Conservation (phyloP, 441 rosid species). For the Erodium trifolium region DNA sequence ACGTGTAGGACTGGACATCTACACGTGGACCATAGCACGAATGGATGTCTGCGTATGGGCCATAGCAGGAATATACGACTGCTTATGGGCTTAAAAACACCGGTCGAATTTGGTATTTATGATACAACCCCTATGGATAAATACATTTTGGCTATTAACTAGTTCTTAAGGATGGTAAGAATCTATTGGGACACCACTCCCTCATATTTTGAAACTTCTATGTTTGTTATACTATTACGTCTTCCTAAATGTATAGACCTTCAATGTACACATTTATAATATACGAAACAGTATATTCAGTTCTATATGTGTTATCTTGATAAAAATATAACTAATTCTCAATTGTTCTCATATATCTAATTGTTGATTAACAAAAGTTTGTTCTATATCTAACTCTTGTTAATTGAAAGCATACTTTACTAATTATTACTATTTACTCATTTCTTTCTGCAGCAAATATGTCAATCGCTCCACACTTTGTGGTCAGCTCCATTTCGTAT, state of each 20-base stretch:
- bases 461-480: conserved; percentile 85
- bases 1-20: no score
- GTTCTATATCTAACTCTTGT: not conserved
- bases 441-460: conserved; percentile 52
- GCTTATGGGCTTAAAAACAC: no score
- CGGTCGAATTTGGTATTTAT: no score
- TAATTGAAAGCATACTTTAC: not conserved
- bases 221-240: not conserved
- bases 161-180: no score
- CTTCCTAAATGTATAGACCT: not conserved
- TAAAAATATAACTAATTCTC: not conserved
- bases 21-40: no score
- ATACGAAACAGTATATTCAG: not conserved
- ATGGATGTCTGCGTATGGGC: no score
- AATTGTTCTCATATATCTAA: not conserved
- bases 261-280: not conserved
- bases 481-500: conserved; percentile 99
- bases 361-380: not conserved
- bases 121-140: no score
- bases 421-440: not conserved
- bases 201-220: no score
- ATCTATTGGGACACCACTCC: no score
- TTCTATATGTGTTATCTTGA: not conserved
- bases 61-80: no score
- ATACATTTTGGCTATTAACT: no score